Conservation (phyloP, 2,329 filamentous ascomycete species). For the Chaetomium strumarium region DNA sequence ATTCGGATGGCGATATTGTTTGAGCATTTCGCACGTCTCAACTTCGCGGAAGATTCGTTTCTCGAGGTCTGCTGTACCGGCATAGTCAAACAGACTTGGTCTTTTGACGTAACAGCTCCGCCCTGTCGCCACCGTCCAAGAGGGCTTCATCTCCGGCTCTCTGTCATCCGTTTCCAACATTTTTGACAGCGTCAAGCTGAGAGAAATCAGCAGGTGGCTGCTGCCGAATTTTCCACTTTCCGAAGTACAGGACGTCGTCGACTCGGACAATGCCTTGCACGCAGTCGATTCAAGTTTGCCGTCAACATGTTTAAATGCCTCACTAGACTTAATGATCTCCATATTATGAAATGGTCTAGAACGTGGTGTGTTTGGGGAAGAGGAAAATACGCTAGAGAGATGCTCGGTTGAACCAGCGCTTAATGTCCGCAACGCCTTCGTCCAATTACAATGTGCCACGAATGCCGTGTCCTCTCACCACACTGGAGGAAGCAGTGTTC, state of each 20-base stretch:
- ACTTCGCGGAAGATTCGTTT: not conserved
- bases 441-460: too few relatives aligned
- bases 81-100: slow-evolving; percentile 4
- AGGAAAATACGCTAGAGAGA: too few relatives aligned
- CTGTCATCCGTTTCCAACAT: not conserved
- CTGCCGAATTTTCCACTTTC: not conserved
- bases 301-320: not conserved
- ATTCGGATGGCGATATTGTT: slow-evolving; percentile 1
- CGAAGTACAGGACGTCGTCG: not conserved
- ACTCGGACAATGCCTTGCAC: not conserved
- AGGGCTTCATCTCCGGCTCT: not conserved
- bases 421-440: too few relatives aligned
- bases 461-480: too few relatives aligned
- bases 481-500: too few relatives aligned
- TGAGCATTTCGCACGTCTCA: slow-evolving; percentile 3
- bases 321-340: not conserved
- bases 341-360: not conserved
- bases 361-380: too few relatives aligned
- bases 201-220: not conserved
- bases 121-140: not conserved
- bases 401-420: too few relatives aligned
- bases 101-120: slow-evolving; percentile 1
- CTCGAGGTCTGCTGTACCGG: not conserved
- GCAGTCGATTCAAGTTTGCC: not conserved
- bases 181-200: slow-evolving; percentile 1